phyloP scores from a whole-genome alignment of 2,329 filamentous ascomycete species.

The Colletotrichum theobromicola region DNA sequence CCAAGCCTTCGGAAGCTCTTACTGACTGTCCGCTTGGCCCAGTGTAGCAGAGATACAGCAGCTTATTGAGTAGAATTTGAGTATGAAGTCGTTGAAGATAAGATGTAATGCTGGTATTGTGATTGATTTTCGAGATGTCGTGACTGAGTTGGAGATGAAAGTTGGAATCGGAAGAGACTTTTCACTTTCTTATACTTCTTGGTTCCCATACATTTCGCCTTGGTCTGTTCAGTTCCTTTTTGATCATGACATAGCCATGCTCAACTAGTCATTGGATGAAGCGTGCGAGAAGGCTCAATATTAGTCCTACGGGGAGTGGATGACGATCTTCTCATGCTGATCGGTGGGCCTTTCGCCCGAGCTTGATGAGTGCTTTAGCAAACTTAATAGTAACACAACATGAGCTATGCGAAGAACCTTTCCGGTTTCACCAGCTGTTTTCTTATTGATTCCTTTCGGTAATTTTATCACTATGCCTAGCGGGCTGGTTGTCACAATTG shows the following conservation, averaged over 20 bases:
- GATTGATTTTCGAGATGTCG: background rate
- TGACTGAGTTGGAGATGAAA: background rate
- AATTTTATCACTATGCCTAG: background rate
- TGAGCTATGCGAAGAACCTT: background rate
- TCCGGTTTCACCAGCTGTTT: background rate
- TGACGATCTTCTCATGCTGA: background rate
- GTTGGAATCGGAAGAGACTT: background rate
- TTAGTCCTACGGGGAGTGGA: background rate
- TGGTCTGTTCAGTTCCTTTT: background rate
- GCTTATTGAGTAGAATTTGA: background rate
- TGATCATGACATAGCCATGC: background rate
- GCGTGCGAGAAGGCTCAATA: background rate
- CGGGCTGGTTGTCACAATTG: background rate
- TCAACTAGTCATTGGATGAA: background rate
- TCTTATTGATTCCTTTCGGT: background rate
- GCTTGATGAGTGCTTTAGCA: background rate
- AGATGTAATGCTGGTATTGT: background rate
- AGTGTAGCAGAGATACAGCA: too few relatives aligned
- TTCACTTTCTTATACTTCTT: background rate
- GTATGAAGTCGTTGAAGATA: background rate
- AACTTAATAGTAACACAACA: background rate
- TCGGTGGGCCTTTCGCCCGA: background rate
- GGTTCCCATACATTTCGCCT: background rate
- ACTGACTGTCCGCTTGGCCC: too few relatives aligned
- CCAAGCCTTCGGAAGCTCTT: background rate